These are phyloP conservation scores for Pseudogymnoascus sp. DNA, from an alignment of 2,329 filamentous ascomycete species.

Conservation along the genomic window DNA sequence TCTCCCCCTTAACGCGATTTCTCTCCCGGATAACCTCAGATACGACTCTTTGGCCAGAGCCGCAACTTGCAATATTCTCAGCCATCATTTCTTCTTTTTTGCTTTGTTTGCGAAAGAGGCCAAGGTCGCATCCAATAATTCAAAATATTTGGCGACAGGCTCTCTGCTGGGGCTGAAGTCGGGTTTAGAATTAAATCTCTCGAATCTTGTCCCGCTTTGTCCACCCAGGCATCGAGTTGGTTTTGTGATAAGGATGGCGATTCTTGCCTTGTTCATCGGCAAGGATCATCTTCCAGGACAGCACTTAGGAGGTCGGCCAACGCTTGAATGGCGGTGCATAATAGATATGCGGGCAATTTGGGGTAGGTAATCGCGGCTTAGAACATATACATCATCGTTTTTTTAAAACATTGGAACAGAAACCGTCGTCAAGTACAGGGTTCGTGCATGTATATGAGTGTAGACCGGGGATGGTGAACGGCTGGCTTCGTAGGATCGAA, in stretches of 20 bases:
- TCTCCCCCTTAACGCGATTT: conserved; percentile 24
- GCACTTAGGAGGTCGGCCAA: conserved; percentile 35
- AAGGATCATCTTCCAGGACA: conserved; percentile 36
- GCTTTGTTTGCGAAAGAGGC: conserved; percentile 20
- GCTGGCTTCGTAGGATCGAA: conserved; percentile 27
- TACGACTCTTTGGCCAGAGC: conserved; percentile 12
- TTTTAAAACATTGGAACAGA: conserved; percentile 38
- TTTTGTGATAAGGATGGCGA: conserved; percentile 30
- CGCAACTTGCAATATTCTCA: conserved; percentile 16
- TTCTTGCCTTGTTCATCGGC: conserved; percentile 35
- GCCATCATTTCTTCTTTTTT: conserved; percentile 16
- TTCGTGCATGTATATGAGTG: conserved; percentile 38
- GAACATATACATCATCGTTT: conserved; percentile 34
- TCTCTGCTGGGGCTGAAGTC: conserved; percentile 18
- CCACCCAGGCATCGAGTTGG: conserved; percentile 19
- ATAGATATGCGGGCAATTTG: conserved; percentile 38
- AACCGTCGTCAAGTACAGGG: conserved; percentile 37
- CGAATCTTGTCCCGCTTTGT: conserved; percentile 20
- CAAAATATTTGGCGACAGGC: conserved; percentile 23
- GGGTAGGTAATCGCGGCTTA: conserved; percentile 44
- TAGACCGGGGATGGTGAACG: conserved; percentile 33
- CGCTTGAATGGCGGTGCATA: conserved; percentile 38
- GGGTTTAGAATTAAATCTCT: conserved; percentile 22
- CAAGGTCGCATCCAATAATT: conserved; percentile 19
- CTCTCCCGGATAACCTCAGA: conserved; percentile 16